Evolutionary conservation across 1,284 basidiomycete genomes (phyloP).

Genomic region (Golubevia sp.): DNA sequence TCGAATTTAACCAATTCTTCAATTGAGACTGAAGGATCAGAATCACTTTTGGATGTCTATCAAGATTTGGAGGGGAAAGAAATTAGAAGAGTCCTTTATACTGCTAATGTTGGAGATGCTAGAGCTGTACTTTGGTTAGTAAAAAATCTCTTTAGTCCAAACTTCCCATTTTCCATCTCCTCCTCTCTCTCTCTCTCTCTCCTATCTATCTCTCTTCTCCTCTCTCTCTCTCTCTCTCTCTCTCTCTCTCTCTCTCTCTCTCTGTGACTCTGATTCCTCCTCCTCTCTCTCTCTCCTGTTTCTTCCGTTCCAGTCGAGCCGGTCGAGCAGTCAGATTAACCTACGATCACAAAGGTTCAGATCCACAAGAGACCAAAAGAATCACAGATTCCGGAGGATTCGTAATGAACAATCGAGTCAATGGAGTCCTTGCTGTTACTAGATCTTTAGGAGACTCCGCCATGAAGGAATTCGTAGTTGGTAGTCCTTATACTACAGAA

Average conservation of each 20-base stretch:
- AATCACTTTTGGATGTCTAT: not conserved
- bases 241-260: too few relatives aligned
- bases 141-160: not conserved
- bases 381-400: conserved; percentile 59
- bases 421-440: conserved; percentile 59
- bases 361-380: conserved; percentile 49
- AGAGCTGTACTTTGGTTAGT: conserved; percentile 53
- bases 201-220: not conserved
- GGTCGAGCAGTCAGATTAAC: conserved; percentile 55
- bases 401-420: conserved; percentile 58
- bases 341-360: conserved; percentile 60
- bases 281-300: not conserved
- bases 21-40: not conserved
- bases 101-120: conserved; percentile 59
- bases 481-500: conserved; percentile 56
- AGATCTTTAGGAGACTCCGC: conserved; percentile 57
- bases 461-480: conserved; percentile 60
- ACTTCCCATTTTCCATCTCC: not conserved
- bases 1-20: not conserved
- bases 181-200: too few relatives aligned
- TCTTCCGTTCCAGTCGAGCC: conserved; percentile 27
- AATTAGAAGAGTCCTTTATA: conserved; percentile 49
- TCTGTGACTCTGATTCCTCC: not conserved
- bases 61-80: not conserved
- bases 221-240: too few relatives aligned